Base-by-base conservation (phyloP, 2,329 filamentous ascomycete genomes). In the Coniella lustricola region DNA sequence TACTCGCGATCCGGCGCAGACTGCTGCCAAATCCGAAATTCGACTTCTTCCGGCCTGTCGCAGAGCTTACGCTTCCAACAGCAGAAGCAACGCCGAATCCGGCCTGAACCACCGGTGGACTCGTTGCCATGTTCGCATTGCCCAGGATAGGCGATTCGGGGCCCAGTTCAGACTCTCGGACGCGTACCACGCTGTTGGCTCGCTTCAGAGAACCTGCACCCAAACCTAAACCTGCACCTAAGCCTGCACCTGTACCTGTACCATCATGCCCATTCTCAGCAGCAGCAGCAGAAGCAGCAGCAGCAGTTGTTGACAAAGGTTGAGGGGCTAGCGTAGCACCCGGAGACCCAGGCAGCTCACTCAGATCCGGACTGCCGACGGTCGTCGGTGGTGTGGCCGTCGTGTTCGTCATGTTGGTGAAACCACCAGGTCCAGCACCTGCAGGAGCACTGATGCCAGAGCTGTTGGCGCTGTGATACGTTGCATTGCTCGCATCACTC, bases 111-210 rank as follows among this genome's bases (percentile, higher is more conserved):
- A 53, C 44, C n/a, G 50, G 50, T 10, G 50, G 50, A 20, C 50
- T 53, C 1, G 50, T 44, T 22, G 45, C 41, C 31, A 53, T 42
- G 40, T 47, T 50, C 14, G 36, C 25, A 10, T 39, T 34, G 9
- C 50, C 50, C 13, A 53, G 48, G 7, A 53, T 12, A 3, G 50
- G 50, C 16, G 50, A 53, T 39, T 53, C 50, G 3, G 50, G 50
- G 3, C 25, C 18, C n/a, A 36, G 25, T 13, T 46, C 44, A 10
- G 44, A 17, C 3, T 25, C 22, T 10, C 42, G 47, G 44, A 22
- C 47, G 5, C 25, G 25, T 5, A 29, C 25, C 5, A 29, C 25
- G 35, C 47, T 50, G 17, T 45, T 44, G 12, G 50, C 46, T 8
- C 35, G 35, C 34, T 50, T 53, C 21, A 47, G n/a, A n/a, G n/a